phyloP scores from a whole-genome alignment of 2,329 filamentous ascomycete genomes.

The Juglanconis oblonga region DNA sequence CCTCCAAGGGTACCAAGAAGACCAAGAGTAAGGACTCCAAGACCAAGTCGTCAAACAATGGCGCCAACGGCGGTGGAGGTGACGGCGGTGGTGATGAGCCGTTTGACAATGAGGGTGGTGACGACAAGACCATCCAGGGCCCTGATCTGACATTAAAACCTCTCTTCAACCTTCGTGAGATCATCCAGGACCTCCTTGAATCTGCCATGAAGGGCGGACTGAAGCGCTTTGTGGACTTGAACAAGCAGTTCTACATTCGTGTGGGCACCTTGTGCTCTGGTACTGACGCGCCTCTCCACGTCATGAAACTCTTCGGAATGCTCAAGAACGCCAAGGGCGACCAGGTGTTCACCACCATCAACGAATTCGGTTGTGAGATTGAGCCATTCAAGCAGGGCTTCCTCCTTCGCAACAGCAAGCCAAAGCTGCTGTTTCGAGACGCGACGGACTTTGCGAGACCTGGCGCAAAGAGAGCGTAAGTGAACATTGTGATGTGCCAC shows the following conservation, averaged over 20 bases:
- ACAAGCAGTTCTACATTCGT: conserved; percentile 4
- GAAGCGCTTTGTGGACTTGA: not conserved
- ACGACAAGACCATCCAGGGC: not conserved
- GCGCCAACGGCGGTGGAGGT: not conserved
- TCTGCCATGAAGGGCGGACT: not conserved
- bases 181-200: not conserved
- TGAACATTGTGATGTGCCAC: conserved; percentile 10
- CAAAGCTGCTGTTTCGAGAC: conserved; percentile 54
- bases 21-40: not conserved
- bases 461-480: conserved; percentile 40
- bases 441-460: conserved; percentile 51
- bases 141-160: conserved; percentile 1
- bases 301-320: conserved; percentile 26
- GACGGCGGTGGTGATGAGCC: not conserved
- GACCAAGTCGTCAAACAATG: not conserved
- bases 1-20: not conserved
- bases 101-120: not conserved
- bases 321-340: conserved; percentile 7
- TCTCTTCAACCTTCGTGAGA: conserved; percentile 1
- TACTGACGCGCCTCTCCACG: conserved; percentile 71
- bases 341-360: conserved; percentile 9
- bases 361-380: conserved; percentile 63
- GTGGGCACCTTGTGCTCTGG: conserved; percentile 76
- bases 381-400: conserved; percentile 63
- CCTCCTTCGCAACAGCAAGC: conserved; percentile 57